Conservation (phyloP, 2,329 filamentous ascomycete species). For the Colletotrichum sublineola region DNA sequence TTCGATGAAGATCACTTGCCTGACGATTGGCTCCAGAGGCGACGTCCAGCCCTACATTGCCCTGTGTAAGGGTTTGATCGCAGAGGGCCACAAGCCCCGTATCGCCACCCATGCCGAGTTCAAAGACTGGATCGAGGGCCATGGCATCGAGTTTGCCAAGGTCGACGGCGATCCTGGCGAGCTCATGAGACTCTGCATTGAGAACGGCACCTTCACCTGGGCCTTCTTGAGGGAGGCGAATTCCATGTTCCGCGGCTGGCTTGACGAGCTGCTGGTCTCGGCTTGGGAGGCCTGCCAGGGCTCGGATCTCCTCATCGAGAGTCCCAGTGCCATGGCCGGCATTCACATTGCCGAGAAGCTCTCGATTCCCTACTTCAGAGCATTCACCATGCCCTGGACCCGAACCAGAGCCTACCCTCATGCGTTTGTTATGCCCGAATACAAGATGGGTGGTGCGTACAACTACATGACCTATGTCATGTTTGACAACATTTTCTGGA, state of each 20-base stretch:
- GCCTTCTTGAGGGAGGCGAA: constrained; percentile 91
- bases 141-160: constrained; percentile 92
- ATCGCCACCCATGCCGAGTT: constrained; percentile 97
- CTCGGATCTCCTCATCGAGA: constrained; percentile 92
- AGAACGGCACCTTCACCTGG: constrained; percentile 96
- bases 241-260: constrained; percentile 91
- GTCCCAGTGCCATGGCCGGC: constrained; percentile 95
- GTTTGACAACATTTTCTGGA: constrained; percentile 98
- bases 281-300: constrained; percentile 88
- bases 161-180: constrained; percentile 94
- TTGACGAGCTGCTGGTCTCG: constrained; percentile 87
- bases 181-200: constrained; percentile 95
- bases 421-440: constrained; percentile 91
- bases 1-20: constrained; percentile 86
- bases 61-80: constrained; percentile 88
- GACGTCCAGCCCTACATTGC: constrained; percentile 99
- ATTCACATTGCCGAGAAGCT: constrained; percentile 97
- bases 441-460: constrained; percentile 95
- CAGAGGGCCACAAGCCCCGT: constrained; percentile 85
- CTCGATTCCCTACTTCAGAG: constrained; percentile 93
- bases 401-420: constrained; percentile 95
- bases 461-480: constrained; percentile 96
- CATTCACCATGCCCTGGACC: constrained; percentile 99
- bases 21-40: constrained; percentile 95
- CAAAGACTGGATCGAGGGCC: constrained; percentile 86